A percentile compares a stretch with the other conserved stretches of the same genome.
Conservation (phyloP, 495 filamentous ascomycete species). For the Umbilicaria muhlenbergii region DNA sequence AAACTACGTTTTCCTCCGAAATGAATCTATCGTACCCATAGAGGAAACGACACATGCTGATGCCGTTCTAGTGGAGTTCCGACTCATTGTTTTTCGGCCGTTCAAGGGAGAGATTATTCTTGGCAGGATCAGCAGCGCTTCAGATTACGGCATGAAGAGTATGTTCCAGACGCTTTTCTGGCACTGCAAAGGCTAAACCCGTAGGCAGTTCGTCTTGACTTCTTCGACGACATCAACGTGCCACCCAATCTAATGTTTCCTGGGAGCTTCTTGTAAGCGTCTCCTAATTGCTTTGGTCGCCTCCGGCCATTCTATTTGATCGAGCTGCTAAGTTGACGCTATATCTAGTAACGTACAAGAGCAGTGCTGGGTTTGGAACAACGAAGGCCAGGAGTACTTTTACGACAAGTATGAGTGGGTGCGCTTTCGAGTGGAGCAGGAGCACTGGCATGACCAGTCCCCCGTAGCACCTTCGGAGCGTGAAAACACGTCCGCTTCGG, state of each 20-base stretch:
- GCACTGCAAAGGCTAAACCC: background rate
- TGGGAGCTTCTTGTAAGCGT: slow-evolving; percentile 54
- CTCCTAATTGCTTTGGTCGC: background rate
- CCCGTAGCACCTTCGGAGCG: slow-evolving; percentile 46
- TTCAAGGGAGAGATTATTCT: slow-evolving; percentile 83
- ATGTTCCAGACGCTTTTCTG: slow-evolving; percentile 11
- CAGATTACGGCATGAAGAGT: slow-evolving; percentile 61
- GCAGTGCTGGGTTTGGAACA: slow-evolving; percentile 67
- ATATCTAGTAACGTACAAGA: slow-evolving; percentile 29
- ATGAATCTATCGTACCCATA: background rate
- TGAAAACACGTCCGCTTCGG: slow-evolving; percentile 28
- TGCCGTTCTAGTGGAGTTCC: slow-evolving; percentile 58
- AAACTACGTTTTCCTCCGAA: background rate
- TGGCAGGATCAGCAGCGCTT: slow-evolving; percentile 61
- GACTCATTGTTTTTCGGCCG: slow-evolving; percentile 82
- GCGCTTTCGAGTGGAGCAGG: slow-evolving; percentile 64
- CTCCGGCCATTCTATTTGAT: background rate
- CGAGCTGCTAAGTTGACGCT: background rate
- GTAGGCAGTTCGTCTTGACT: slow-evolving; percentile 56
- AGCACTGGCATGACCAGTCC: slow-evolving; percentile 78
- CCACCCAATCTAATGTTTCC: slow-evolving; percentile 55
- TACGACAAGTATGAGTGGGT: slow-evolving; percentile 84
- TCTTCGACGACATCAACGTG: slow-evolving; percentile 81
- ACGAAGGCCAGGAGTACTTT: slow-evolving; percentile 52
- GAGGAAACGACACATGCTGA: background rate